These are phyloP conservation scores for Heliocybe sulcata DNA, from an alignment of 1,284 basidiomycete genomes.

Conservation along the genomic window DNA sequence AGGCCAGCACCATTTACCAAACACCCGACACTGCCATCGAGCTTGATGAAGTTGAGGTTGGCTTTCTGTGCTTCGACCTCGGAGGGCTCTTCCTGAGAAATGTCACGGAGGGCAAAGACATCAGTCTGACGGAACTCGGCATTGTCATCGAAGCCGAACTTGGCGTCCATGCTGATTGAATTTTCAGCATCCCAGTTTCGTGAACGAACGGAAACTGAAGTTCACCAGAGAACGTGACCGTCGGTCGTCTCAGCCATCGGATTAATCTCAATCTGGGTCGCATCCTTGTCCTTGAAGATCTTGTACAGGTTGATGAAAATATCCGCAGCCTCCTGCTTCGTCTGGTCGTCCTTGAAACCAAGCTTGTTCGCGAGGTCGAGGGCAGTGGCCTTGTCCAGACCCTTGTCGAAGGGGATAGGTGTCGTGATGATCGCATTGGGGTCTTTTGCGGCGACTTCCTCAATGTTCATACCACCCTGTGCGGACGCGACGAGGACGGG, in stretches of 20 bases:
- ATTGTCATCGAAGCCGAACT: constrained; percentile 99
- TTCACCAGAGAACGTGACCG: constrained; percentile 89
- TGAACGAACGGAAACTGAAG: constrained; percentile 8
- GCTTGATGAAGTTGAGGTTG: constrained; percentile 98
- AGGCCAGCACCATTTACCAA: constrained; percentile 98
- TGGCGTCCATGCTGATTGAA: constrained; percentile 90
- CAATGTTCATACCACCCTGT: constrained; percentile 98
- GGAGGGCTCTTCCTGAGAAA: constrained; percentile 92
- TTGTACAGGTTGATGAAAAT: constrained; percentile 94
- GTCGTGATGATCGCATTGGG: constrained; percentile 96
- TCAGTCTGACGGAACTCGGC: constrained; percentile 97
- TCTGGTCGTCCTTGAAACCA: constrained; percentile 74
- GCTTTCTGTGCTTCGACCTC: constrained; percentile 96
- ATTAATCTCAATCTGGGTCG: constrained; percentile 99
- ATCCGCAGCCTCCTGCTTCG: constrained; percentile 82
- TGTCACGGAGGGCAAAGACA: constrained; percentile 86
- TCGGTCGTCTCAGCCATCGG: constrained; percentile 94
- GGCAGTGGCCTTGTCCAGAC: constrained; percentile 72
- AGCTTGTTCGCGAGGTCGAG: constrained; percentile 83
- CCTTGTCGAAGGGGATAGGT: constrained; percentile 84
- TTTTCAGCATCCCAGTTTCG: neutral
- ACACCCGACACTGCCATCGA: constrained; percentile 97
- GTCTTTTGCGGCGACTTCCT: constrained; percentile 98
- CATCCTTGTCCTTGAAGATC: constrained; percentile 98
- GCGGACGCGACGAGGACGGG: constrained; percentile 93